Evolutionary conservation across 805 yeast genomes (phyloP).

Genomic region (Metschnikowia santaceciliae): DNA sequence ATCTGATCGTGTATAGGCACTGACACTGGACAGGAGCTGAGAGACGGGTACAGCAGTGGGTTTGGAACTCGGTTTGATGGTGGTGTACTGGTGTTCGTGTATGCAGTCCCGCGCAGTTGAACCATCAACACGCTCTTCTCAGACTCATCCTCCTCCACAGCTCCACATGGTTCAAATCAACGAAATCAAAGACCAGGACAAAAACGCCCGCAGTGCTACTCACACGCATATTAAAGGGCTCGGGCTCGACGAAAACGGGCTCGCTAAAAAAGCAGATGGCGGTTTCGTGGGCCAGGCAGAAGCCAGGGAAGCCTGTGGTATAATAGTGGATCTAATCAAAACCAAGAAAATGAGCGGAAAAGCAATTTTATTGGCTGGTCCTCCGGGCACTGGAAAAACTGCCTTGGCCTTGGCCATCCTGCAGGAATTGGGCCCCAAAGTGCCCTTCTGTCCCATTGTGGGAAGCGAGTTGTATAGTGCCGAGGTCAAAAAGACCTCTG

Average conservation of each 20-base stretch:
- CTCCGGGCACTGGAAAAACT: slow-evolving; percentile 98
- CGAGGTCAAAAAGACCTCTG: slow-evolving; percentile 96
- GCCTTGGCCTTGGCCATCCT: slow-evolving; percentile 95
- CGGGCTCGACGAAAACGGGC: slow-evolving; percentile 87
- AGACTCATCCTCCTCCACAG: no score
- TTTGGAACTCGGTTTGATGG: no score
- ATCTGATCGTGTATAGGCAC: no score
- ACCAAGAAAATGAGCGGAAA: slow-evolving; percentile 91
- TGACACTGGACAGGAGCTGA: no score
- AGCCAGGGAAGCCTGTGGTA: slow-evolving; percentile 92
- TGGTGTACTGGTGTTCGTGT: neutral
- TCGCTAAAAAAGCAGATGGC: slow-evolving; percentile 79
- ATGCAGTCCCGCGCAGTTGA: neutral
- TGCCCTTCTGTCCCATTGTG: slow-evolving; percentile 96
- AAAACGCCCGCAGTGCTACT: slow-evolving; percentile 81
- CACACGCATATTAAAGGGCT: slow-evolving; percentile 96
- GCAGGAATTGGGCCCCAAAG: slow-evolving; percentile 94
- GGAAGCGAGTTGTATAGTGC: slow-evolving; percentile 92
- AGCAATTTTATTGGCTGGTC: slow-evolving; percentile 94
- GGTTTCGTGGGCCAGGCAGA: slow-evolving; percentile 78
- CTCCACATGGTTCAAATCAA: slow-evolving; percentile 61
- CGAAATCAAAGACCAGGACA: slow-evolving; percentile 61
- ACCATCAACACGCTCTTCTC: neutral
- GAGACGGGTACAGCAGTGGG: no score
- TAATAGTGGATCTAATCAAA: slow-evolving; percentile 88